Evolutionary conservation across 1,139 yeast species (phyloP), one percentile per base, ranked within the genome.

Genomic region (Meyerozyma smithsonii): DNA sequence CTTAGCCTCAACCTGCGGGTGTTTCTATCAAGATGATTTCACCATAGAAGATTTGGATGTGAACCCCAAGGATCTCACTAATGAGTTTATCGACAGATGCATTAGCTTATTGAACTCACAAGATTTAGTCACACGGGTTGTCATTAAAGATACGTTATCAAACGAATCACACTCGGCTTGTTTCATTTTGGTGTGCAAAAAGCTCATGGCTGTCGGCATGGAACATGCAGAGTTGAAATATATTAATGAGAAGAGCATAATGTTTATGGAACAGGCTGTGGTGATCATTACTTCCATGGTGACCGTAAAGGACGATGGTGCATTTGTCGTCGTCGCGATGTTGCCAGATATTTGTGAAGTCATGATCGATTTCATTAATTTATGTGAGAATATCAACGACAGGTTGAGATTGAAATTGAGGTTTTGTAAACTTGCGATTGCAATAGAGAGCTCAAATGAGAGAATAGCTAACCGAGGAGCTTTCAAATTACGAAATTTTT

Each of bases 1-100:
- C 44, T 56, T 81, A 36, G 82, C 82, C 0, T 71, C 82, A 3
- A 66, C 78, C 0, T 68, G 82, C 8, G 86, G 86, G 17, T 65
- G 79, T 33, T 72, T 80, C 42, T 56, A 74, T 12, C 52, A 56
- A 16, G 61, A 63, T 16, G 58, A 57, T 12, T 62, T 66, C 39
- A 45, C 46, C 1, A 58, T 60, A 17, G 21, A 18, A 17, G 21
- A n/a, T n/a, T 12, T 4, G 8, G 10, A 18, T 8, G 14, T 4
- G 3, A 18, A 11, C 11, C 34, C 34, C 15, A 20, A 30, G 12
- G 34, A 30, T 4, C 30, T 40, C 19, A 66, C 77, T 5, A 60
- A 65, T 8, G 69, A 62, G 10, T 74, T 77, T 44, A 69, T 77
- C 40, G 79, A 77, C 39, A 64, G 61, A 41, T 79, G 82, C 44